Conservation (phyloP, 495 filamentous ascomycete genomes). For the Penicillium mononematosum region DNA sequence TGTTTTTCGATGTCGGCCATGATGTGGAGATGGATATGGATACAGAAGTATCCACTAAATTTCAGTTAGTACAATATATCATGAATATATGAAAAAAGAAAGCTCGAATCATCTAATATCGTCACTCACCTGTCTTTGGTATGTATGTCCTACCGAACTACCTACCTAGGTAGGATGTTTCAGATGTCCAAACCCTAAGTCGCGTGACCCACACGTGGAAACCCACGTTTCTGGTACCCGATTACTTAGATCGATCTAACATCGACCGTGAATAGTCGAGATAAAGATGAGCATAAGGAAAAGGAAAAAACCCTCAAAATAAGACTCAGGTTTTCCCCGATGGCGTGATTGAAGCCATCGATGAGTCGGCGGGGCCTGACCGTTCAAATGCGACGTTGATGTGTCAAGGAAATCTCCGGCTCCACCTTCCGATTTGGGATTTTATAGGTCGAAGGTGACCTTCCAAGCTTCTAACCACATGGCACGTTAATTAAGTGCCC, state of each 20-base stretch:
- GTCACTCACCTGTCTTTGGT: not conserved
- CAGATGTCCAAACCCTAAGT: conserved; percentile 12
- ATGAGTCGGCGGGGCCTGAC: conserved; percentile 17
- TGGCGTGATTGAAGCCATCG: conserved; percentile 23
- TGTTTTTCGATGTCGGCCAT: conserved; percentile 33
- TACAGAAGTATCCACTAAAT: not conserved
- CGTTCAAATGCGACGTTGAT: not conserved
- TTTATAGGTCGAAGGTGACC: too few species aligned
- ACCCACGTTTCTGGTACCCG: not conserved
- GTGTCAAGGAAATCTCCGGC: conserved; percentile 18
- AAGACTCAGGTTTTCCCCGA: conserved; percentile 7
- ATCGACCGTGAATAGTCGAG: not conserved
- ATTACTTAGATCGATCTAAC: not conserved
- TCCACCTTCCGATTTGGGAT: conserved; percentile 10
- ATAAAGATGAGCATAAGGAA: not conserved
- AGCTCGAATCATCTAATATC: not conserved
- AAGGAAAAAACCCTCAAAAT: not conserved
- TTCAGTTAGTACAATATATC: not conserved
- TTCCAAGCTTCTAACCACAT: not conserved
- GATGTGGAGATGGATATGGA: not conserved
- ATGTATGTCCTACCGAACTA: too few species aligned
- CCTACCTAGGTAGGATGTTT: not conserved
- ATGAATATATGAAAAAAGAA: not conserved
- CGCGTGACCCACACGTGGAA: conserved; percentile 22
- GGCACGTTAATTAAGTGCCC: not conserved